Evolutionary conservation across 129 eudicot species (phyloP), one percentile per base, ranked within the genome.

Genomic region (Chrysanthemum lavandulifolium): DNA sequence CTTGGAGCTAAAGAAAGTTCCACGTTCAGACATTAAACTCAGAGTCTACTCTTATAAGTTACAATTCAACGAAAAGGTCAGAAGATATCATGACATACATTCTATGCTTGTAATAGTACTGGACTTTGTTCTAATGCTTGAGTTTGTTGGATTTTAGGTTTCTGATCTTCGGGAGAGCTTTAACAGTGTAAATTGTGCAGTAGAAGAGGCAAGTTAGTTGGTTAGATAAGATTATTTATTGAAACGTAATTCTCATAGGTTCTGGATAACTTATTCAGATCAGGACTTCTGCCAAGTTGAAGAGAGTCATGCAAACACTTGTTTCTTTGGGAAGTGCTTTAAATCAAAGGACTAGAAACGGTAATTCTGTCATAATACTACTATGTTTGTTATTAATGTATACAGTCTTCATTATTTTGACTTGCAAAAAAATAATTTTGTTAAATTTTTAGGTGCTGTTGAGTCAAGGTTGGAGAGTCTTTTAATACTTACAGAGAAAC

Each of bases 291-390:
- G 69, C 58, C 52, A 89, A 93, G 76, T 79, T 93, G 61, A 93
- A 87, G 70, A 81, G 89, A 79, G 81, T 93, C 33, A 93, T 93
- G 98, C 98, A 93, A 81, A 93, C 96, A 76, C 84, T 93, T 77
- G 96, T 93, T 75, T 87, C 95, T 56, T 68, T 93, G 64, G 98
- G 96, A 62, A 93, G 89, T 87, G 96, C 98, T 45, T 74, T 93
- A 85, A 93, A 93, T 82, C 98, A 93, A 82, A 95, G 98, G 74
- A 93, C 98, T 49, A 95, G 90, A 48, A 83, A 96, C 74, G 98
- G 98, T 93, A 60, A 77, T 36, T 36, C 7, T 36, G 96, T 85
- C 62, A 64, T 72, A 19, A 53, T 53, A 57, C 3, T 59, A 45
- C 23, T 61, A 25, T 49, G 15, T 9, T 52, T 16, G 27, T 29